A percentile compares a stretch with the other conserved stretches of the same genome.
phyloP scores from a whole-genome alignment of 116 monocot species.

The Iris pallida region DNA sequence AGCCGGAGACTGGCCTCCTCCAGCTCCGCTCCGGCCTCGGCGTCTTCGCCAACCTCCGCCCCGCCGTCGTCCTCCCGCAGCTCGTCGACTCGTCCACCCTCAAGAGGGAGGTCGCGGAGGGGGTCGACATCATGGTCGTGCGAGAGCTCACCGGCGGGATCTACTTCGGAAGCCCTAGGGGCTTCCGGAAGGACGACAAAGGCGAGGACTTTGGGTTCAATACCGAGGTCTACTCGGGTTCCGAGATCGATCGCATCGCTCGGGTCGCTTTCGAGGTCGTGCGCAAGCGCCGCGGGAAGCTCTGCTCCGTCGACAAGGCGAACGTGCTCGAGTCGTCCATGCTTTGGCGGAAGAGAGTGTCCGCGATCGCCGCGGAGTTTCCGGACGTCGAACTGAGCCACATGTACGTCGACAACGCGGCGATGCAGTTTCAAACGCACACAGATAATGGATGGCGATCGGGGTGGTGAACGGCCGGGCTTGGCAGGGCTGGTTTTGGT shows the following conservation, averaged over 20 bases:
- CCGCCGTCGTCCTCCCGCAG: constrained; percentile 81
- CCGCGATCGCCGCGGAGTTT: constrained; percentile 50
- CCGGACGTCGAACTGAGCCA: constrained; percentile 82
- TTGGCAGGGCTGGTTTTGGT: no score
- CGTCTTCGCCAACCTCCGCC: constrained; percentile 83
- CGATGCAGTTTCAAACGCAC: constrained; percentile 99
- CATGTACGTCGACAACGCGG: constrained; percentile 95
- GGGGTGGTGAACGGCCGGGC: no score
- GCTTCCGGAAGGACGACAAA: no score
- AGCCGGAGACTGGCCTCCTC: constrained; percentile 91
- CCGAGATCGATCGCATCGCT: constrained; percentile 92
- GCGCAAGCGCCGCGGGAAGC: constrained; percentile 57
- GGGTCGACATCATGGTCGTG: constrained; percentile 91
- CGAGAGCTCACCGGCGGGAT: no score
- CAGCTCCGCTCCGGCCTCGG: constrained; percentile 69
- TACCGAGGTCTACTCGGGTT: no score
- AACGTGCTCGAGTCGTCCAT: constrained; percentile 98
- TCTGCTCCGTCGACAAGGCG: constrained; percentile 96
- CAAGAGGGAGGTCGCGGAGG: constrained; percentile 85
- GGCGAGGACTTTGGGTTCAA: no score
- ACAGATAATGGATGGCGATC: no score
- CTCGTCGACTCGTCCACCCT: constrained; percentile 79
- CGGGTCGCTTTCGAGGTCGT: constrained; percentile 89
- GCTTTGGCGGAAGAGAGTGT: constrained; percentile 86
- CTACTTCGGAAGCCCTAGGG: no score